Evolutionary conservation across 345 rosid genomes (phyloP), one percentile per base, ranked within the genome.

Genomic region (Geranium brycei): DNA sequence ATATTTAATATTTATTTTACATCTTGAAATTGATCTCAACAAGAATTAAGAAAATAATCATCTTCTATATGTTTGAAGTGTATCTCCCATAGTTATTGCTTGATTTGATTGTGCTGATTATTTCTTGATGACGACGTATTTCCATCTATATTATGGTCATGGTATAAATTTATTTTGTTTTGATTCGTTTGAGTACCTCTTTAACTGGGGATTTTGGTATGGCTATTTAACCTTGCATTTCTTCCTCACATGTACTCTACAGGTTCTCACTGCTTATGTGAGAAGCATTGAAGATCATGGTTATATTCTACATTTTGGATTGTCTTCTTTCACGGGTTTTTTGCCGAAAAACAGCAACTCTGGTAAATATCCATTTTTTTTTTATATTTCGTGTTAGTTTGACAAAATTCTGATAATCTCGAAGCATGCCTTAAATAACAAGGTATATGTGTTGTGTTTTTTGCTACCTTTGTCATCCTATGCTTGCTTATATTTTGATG

Each of bases 221-320:
- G 58, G 15, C 40, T 28, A 16, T 66, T 51, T 62, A 32, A 58
- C 17, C 62, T n/a, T 15, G 51, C 31, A 2, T 62, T 69, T 62
- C 57, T 57, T 63, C 19, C 51, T 65, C 35, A 58, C 28, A 5
- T 62, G 19, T 23, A 12, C 62, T 4, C 17, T 77, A 65, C 76
- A 93, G 99, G 91, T 85, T 56, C 79, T 93, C 60, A 63, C 81
- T 61, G 91, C 95, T 18, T 82, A 73, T 41, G 87, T 88, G 64
- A 93, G 82, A 81, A 93, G 99, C 70, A 56, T 90, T 31, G 99
- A 93, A 82, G 99, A 93, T 75, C 99, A 93, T 68, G 99, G 99
- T 61, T 93, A 81, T 79, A 86, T 93, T 65, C 96, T 93, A 72
- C 82, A 90, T 74, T 88, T 90, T 79, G 99, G 99, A 58, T 72